Conservation (phyloP, 306 rosid species). For the Macrotyloma uniflorum region DNA sequence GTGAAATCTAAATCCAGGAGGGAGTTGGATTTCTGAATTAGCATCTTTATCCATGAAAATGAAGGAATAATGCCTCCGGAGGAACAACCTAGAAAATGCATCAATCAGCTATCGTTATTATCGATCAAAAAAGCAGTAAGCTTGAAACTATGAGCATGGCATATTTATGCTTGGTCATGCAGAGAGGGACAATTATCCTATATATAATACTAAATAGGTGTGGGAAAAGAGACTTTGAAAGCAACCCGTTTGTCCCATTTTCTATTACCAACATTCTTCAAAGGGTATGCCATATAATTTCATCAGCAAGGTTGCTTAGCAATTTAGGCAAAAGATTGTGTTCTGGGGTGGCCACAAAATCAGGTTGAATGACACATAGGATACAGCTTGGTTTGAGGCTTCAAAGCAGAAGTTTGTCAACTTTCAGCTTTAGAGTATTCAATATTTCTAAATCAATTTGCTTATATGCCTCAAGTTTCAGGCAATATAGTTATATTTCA, state of each 20-base stretch:
- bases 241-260: slow-evolving; percentile 42
- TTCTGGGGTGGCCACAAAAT: slow-evolving; percentile 30
- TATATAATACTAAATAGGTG: slow-evolving; percentile 39
- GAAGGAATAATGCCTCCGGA: slow-evolving; percentile 28
- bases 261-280: slow-evolving; percentile 37
- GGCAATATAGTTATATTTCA: slow-evolving; percentile 2
- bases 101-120: slow-evolving; percentile 38
- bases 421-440: slow-evolving; percentile 27
- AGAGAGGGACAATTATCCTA: slow-evolving; percentile 47
- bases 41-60: slow-evolving; percentile 51
- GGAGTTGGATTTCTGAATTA: slow-evolving; percentile 59
- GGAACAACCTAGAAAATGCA: slow-evolving; percentile 54
- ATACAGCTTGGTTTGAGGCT: slow-evolving; percentile 23
- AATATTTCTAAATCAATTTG: slow-evolving; percentile 12
- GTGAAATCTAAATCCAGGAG: slow-evolving; percentile 86
- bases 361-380: slow-evolving; percentile 4
- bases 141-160: slow-evolving; percentile 51
- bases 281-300: slow-evolving; percentile 27
- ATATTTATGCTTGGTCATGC: slow-evolving; percentile 45
- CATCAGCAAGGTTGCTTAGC: slow-evolving; percentile 39
- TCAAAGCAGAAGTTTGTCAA: slow-evolving; percentile 23
- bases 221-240: slow-evolving; percentile 37
- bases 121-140: slow-evolving; percentile 50
- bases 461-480: slow-evolving; percentile 11
- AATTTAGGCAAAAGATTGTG: slow-evolving; percentile 51